These are phyloP conservation scores for Phytomonas francai DNA, from an alignment of 208 protist species.

Conservation along the genomic window DNA sequence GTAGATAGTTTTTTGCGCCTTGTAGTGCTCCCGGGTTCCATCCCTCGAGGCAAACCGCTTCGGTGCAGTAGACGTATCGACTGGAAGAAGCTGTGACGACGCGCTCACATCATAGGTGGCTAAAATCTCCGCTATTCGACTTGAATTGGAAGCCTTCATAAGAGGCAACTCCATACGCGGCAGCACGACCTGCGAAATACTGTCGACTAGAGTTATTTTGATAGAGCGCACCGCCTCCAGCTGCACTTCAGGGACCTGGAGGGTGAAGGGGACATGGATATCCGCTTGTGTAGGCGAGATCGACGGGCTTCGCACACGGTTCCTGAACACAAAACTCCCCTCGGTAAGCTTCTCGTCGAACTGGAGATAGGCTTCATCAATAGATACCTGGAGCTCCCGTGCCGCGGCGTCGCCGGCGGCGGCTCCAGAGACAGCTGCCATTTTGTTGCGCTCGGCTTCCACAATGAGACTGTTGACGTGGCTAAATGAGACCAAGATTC, in stretches of 20 bases:
- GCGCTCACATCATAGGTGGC: background rate
- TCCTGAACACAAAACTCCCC: background rate
- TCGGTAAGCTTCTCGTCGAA: background rate
- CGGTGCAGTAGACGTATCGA: background rate
- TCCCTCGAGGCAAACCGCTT: background rate
- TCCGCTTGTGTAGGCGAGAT: background rate
- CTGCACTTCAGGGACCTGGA: conserved; percentile 1
- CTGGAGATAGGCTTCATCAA: background rate
- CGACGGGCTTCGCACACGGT: background rate
- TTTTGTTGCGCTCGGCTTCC: conserved; percentile 29
- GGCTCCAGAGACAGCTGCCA: conserved; percentile 28
- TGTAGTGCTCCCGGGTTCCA: background rate
- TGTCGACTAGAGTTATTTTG: conserved; percentile 18
- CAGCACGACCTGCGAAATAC: background rate
- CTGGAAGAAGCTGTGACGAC: background rate
- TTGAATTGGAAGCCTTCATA: background rate
- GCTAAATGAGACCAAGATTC: conserved; percentile 37
- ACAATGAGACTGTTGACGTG: conserved; percentile 46
- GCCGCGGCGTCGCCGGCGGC: conserved; percentile 9
- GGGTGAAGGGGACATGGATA: conserved; percentile 11
- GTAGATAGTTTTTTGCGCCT: background rate
- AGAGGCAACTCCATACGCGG: background rate
- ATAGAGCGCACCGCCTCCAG: conserved; percentile 8
- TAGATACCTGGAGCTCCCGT: background rate
- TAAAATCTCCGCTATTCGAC: background rate